Conservation (phyloP, 768 basidiomycete genomes). For the Mycena belliarum region DNA sequence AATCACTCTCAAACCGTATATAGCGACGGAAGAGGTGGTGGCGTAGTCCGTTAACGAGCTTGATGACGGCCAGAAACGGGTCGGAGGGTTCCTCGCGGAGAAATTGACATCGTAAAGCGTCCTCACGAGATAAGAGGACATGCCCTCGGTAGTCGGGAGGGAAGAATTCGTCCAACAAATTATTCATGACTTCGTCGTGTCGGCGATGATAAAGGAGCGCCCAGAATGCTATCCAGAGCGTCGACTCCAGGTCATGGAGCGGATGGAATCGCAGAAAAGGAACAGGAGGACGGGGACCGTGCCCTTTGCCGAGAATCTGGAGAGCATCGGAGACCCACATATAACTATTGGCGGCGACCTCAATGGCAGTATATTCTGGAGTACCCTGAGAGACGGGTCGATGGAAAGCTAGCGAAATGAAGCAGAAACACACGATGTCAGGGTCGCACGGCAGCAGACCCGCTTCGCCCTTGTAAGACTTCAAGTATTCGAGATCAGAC, state of each 20-base stretch:
- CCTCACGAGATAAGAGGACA: too few relatives aligned
- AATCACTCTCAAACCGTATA: too few relatives aligned
- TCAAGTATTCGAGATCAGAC: background rate
- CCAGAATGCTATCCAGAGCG: conserved; percentile 1
- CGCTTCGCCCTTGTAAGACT: background rate
- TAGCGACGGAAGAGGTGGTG: too few relatives aligned
- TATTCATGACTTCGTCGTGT: background rate
- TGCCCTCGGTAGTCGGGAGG: too few relatives aligned
- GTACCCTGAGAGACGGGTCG: background rate
- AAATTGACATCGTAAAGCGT: too few relatives aligned
- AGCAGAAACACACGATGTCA: background rate
- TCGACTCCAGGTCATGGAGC: conserved; percentile 1
- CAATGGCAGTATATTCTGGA: background rate
- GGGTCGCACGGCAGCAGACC: background rate
- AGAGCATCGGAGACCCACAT: background rate
- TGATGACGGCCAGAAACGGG: too few relatives aligned
- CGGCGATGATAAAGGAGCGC: background rate
- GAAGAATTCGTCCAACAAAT: background rate
- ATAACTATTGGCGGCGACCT: background rate
- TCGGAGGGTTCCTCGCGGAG: too few relatives aligned
- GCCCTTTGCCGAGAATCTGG: too few relatives aligned
- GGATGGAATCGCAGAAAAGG: conserved; percentile 6
- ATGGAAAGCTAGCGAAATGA: background rate
- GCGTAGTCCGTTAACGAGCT: too few relatives aligned
- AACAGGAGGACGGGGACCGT: background rate